Percentiles rank a stretch among this genome's conserved stretches.
phyloP scores from a whole-genome alignment of 805 yeast species.

The Yamadazyma akitaensis region DNA sequence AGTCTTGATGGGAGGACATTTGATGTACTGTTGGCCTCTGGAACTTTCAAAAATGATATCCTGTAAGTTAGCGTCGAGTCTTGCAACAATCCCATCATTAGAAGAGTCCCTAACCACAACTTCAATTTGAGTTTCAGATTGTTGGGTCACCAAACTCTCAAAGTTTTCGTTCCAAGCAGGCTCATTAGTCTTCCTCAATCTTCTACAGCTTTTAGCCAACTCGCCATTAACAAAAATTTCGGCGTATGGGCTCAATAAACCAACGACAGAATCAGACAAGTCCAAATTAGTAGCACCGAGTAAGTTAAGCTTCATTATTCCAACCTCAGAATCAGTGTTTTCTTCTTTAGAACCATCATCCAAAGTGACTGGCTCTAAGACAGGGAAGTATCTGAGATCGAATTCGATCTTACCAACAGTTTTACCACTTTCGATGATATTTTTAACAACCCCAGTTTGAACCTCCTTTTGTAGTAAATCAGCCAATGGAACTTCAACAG shows the following conservation, averaged over 20 bases:
- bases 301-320: constrained; percentile 63
- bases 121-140: constrained; percentile 51
- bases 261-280: constrained; percentile 46
- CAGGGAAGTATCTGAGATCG: constrained; percentile 52
- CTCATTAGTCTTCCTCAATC: constrained; percentile 63
- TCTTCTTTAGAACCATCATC: constrained; percentile 50
- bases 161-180: constrained; percentile 67
- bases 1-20: constrained; percentile 41
- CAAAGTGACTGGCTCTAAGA: constrained; percentile 40
- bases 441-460: constrained; percentile 41
- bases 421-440: constrained; percentile 48
- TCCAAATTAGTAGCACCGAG: constrained; percentile 62
- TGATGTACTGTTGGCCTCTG: constrained; percentile 49
- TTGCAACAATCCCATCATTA: constrained; percentile 52
- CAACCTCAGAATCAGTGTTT: constrained; percentile 62
- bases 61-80: constrained; percentile 48
- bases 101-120: constrained; percentile 62
- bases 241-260: constrained; percentile 63
- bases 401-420: constrained; percentile 58
- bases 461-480: constrained; percentile 55
- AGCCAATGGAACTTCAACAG: constrained; percentile 52
- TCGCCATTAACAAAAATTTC: constrained; percentile 59
- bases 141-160: constrained; percentile 62
- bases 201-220: constrained; percentile 54
- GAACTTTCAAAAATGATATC: constrained; percentile 50